Percentiles rank a stretch among this genome's conserved stretches.
Evolutionary conservation across 2,329 filamentous ascomycete genomes (phyloP).

Genomic region (Bipolaris bicolor): DNA sequence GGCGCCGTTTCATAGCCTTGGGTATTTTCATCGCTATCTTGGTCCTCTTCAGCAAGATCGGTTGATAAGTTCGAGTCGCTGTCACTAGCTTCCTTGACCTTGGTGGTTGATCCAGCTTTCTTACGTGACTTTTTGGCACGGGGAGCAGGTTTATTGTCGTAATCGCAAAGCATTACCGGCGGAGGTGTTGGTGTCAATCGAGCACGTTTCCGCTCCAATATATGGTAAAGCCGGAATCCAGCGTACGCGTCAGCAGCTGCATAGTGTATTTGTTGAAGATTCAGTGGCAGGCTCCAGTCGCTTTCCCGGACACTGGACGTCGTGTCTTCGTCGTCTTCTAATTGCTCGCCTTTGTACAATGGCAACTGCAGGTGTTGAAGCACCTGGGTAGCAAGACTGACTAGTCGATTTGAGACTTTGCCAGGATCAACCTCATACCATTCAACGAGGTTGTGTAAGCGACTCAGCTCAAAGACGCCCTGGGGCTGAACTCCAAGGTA

Average conservation of each 20-base stretch:
- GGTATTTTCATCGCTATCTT: conserved; percentile 29
- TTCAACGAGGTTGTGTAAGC: conserved; percentile 77
- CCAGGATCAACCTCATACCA: conserved; percentile 61
- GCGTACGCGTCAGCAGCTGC: conserved; percentile 86
- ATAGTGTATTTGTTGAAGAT: conserved; percentile 70
- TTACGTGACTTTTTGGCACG: conserved; percentile 17
- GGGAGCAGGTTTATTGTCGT: conserved; percentile 52
- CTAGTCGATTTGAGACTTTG: conserved; percentile 60
- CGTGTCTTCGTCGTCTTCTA: conserved; percentile 26
- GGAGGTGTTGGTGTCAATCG: conserved; percentile 73
- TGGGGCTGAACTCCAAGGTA: conserved; percentile 65
- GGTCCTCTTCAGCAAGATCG: conserved; percentile 25
- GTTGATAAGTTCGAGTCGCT: conserved; percentile 15
- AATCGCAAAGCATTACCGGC: conserved; percentile 71
- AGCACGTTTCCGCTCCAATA: conserved; percentile 71
- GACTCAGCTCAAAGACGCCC: conserved; percentile 81
- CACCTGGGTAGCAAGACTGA: conserved; percentile 73
- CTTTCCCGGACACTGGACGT: conserved; percentile 66
- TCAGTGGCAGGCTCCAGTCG: conserved; percentile 72
- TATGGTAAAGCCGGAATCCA: conserved; percentile 74
- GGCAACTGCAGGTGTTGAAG: conserved; percentile 74
- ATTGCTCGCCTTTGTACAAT: conserved; percentile 72
- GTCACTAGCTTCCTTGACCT: conserved; percentile 14
- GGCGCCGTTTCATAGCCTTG: conserved; percentile 46
- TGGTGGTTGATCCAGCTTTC: conserved; percentile 12